Evolutionary conservation across 2,329 filamentous ascomycete species (phyloP).

Genomic region (Venturia carpophila): DNA sequence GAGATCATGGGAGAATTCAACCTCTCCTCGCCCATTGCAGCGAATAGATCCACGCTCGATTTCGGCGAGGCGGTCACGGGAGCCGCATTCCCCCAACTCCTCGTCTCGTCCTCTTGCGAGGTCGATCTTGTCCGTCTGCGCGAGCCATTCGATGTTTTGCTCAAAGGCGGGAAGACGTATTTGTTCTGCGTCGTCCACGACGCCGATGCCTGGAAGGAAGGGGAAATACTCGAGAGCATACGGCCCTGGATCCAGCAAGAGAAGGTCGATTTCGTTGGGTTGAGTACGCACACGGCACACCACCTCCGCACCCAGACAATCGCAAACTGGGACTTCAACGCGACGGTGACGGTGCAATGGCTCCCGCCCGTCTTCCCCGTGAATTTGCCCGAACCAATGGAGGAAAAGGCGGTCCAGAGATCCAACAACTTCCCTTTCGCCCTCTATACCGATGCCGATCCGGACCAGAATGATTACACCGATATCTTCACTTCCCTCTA

Average conservation of each 20-base stretch:
- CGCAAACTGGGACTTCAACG: constrained; percentile 16
- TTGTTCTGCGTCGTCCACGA: constrained; percentile 26
- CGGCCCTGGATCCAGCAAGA: constrained; percentile 23
- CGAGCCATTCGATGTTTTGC: constrained; percentile 22
- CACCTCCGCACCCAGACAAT: constrained; percentile 22
- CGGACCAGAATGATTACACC: constrained; percentile 8
- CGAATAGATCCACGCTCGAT: constrained; percentile 11
- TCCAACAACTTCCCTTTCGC: neutral
- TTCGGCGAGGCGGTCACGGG: constrained; percentile 17
- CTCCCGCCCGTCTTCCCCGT: constrained; percentile 28
- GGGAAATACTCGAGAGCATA: constrained; percentile 21
- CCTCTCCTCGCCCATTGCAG: constrained; percentile 18
- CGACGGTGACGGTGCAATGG: constrained; percentile 22
- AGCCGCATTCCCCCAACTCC: constrained; percentile 23
- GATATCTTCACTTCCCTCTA: neutral
- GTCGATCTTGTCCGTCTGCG: constrained; percentile 22
- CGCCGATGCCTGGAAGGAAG: constrained; percentile 23
- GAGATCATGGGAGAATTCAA: constrained; percentile 26
- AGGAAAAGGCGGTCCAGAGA: neutral
- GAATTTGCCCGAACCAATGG: constrained; percentile 17
- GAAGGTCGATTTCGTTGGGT: constrained; percentile 24
- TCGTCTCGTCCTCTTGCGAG: constrained; percentile 27
- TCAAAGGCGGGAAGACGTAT: constrained; percentile 24
- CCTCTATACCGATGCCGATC: constrained; percentile 5
- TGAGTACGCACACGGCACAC: constrained; percentile 25